Conservation (phyloP, 371 early-diverging fungal genomes). For the Lichtheimia hyalospora region DNA sequence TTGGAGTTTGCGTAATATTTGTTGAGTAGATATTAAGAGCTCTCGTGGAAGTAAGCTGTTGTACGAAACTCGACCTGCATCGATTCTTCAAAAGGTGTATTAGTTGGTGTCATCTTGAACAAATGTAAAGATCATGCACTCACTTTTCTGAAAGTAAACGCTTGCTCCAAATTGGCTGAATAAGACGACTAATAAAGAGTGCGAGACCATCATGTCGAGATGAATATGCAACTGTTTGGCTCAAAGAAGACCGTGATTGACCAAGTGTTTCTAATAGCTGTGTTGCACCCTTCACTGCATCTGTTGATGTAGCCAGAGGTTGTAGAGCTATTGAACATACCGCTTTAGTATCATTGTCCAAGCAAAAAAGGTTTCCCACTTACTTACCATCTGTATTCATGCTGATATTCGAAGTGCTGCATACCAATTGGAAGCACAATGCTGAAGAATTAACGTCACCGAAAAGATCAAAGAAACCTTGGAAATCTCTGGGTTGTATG, state of each 20-base stretch:
- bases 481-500: conserved; percentile 42
- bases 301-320: not conserved
- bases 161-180: conserved; percentile 73
- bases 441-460: conserved; percentile 61
- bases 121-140: not conserved
- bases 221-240: conserved; percentile 26
- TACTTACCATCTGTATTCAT: not conserved
- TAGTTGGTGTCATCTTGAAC: too few species aligned
- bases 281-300: conserved; percentile 16
- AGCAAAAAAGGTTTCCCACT: too few species aligned
- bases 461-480: conserved; percentile 57
- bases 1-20: conserved; percentile 19
- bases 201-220: conserved; percentile 78
- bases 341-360: too few species aligned
- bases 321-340: not conserved
- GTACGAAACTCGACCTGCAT: not conserved
- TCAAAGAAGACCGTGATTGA: conserved; percentile 13
- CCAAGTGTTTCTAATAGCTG: conserved; percentile 25
- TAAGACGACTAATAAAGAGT: conserved; percentile 68
- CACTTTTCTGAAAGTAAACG: conserved; percentile 43
- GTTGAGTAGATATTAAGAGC: conserved; percentile 14
- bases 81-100: too few species aligned
- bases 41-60: conserved; percentile 10
- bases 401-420: conserved; percentile 5
- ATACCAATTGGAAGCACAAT: conserved; percentile 62